Percentiles rank a stretch among this genome's conserved stretches.
Evolutionary conservation across 2,329 filamentous ascomycete genomes (phyloP).

Genomic region (Hymenoscyphus infarciens): DNA sequence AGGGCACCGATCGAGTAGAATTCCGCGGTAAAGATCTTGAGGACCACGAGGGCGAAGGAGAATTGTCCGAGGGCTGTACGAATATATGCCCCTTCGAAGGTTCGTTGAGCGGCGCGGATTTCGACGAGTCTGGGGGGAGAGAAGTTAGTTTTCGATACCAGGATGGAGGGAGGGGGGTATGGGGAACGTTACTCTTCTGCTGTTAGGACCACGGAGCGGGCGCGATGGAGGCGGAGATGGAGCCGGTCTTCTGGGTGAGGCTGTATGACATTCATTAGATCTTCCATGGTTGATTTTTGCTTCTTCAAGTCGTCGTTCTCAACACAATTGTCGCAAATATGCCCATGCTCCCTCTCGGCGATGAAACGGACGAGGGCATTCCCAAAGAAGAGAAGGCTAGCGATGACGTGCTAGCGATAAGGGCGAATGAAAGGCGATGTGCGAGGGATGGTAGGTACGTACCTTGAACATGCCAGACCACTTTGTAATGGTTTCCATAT

Average conservation of each 20-base stretch:
- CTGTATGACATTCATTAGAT: constrained; percentile 38
- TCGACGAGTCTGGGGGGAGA: constrained; percentile 64
- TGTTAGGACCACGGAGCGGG: constrained; percentile 78
- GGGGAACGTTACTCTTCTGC: constrained; percentile 54
- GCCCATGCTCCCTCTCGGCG: neutral
- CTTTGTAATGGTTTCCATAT: neutral
- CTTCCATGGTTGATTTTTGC: neutral
- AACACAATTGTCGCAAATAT: neutral
- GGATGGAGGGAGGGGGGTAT: constrained; percentile 6
- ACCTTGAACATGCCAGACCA: constrained; percentile 30
- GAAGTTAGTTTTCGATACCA: neutral
- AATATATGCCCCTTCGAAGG: constrained; percentile 95
- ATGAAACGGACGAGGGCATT: neutral
- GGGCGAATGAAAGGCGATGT: constrained; percentile 5
- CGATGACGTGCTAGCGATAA: constrained; percentile 9
- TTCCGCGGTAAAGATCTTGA: constrained; percentile 94
- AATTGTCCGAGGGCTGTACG: constrained; percentile 93
- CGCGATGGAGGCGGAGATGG: constrained; percentile 76
- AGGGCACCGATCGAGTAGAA: constrained; percentile 97
- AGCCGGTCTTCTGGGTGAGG: constrained; percentile 70
- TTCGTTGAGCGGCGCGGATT: constrained; percentile 89
- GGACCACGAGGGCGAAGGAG: constrained; percentile 87
- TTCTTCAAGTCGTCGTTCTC: constrained; percentile 1
- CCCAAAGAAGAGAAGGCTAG: neutral
- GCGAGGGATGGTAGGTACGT: neutral